Percentiles rank a stretch among this genome's conserved stretches.
phyloP scores from a whole-genome alignment of 1,139 yeast genomes.

The Diutina catenulata region DNA sequence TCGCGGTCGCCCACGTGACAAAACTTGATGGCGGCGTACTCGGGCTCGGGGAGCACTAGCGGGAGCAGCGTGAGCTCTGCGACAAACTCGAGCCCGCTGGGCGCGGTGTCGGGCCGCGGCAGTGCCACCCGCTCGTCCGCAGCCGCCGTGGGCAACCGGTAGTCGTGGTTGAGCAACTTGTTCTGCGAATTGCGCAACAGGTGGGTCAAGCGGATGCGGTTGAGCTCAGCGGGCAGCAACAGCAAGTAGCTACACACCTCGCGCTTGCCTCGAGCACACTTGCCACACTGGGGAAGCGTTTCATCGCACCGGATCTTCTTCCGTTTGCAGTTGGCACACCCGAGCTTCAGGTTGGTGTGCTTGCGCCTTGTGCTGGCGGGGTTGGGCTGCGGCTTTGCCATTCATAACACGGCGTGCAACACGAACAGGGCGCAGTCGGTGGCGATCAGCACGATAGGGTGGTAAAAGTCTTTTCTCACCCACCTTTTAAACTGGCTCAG shows the following conservation, averaged over 20 bases:
- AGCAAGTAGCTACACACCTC: slow-evolving; percentile 23
- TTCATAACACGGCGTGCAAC: not conserved
- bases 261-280: slow-evolving; percentile 23
- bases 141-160: slow-evolving; percentile 17
- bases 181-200: slow-evolving; percentile 20
- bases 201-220: slow-evolving; percentile 18
- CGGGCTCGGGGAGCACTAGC: not conserved
- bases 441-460: too few relatives aligned
- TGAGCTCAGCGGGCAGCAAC: slow-evolving; percentile 16
- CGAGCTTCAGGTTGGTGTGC: slow-evolving; percentile 32
- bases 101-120: not conserved
- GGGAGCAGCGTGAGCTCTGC: not conserved
- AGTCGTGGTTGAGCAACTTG: slow-evolving; percentile 16
- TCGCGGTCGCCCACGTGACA: not conserved
- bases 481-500: too few relatives aligned
- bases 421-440: too few relatives aligned
- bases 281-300: slow-evolving; percentile 27
- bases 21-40: not conserved
- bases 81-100: not conserved
- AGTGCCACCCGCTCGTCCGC: not conserved
- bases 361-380: slow-evolving; percentile 16
- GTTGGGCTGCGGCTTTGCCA: not conserved
- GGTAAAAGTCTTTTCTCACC: too few relatives aligned
- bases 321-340: slow-evolving; percentile 32
- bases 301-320: slow-evolving; percentile 39